These are phyloP conservation scores for Paraphaeosphaeria sporulosa DNA, from an alignment of 2,329 filamentous ascomycete species.

Conservation along the genomic window DNA sequence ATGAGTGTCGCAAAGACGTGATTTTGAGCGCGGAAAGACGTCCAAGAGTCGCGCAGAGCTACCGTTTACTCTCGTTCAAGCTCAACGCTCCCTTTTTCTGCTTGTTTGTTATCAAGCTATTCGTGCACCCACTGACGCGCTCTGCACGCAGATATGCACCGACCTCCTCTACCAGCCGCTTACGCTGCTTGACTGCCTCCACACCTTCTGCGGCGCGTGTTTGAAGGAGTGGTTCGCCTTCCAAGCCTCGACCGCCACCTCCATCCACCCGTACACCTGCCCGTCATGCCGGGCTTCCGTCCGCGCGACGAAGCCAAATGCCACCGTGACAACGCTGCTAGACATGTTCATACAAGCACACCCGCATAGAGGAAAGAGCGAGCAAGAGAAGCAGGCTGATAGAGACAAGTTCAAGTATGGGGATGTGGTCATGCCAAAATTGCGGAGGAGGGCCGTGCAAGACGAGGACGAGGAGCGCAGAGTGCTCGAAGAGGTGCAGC, in stretches of 20 bases:
- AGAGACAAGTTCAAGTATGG: conserved; percentile 79
- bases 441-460: conserved; percentile 59
- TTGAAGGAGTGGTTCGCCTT: conserved; percentile 95
- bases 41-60: background rate
- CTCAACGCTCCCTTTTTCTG: background rate
- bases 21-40: background rate
- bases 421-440: conserved; percentile 77
- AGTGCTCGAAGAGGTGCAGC: conserved; percentile 74
- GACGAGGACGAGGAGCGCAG: conserved; percentile 73
- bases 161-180: conserved; percentile 91
- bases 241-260: conserved; percentile 69
- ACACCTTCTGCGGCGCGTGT: conserved; percentile 95
- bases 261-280: conserved; percentile 76
- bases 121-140: conserved; percentile 31
- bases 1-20: background rate
- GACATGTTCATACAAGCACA: conserved; percentile 87
- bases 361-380: conserved; percentile 74
- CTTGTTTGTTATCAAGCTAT: conserved; percentile 19
- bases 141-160: conserved; percentile 80
- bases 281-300: conserved; percentile 90
- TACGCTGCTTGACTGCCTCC: conserved; percentile 89
- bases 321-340: conserved; percentile 85
- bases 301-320: conserved; percentile 87
- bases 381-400: conserved; percentile 79
- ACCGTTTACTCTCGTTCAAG: background rate